Evolutionary conservation across 306 rosid genomes (phyloP).

Genomic region (Fragaria iinumae): DNA sequence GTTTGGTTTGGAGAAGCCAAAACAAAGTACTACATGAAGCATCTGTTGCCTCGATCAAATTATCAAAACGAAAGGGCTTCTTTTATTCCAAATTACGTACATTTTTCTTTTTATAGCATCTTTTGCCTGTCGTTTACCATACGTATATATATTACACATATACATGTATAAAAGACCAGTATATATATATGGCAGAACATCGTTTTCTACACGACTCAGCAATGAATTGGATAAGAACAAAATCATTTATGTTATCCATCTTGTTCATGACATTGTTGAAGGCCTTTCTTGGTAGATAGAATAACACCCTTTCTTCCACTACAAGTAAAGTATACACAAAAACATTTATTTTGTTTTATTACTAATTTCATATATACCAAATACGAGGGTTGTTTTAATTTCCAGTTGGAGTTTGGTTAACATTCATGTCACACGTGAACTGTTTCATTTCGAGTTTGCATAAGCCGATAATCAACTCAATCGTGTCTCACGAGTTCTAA

Average conservation of each 20-base stretch:
- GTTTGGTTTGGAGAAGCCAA: not conserved
- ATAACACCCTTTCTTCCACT: not conserved
- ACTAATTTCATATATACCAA: not conserved
- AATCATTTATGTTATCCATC: not conserved
- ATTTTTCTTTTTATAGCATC: too few species aligned
- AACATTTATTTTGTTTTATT: not conserved
- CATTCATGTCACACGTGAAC: not conserved
- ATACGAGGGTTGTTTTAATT: not conserved
- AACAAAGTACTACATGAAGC: not conserved
- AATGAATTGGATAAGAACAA: not conserved
- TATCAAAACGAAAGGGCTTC: too few species aligned
- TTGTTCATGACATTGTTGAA: not conserved
- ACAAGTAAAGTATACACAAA: not conserved
- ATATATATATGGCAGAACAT: not conserved
- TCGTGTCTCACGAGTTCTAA: not conserved
- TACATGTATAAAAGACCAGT: too few species aligned
- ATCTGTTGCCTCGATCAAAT: too few species aligned
- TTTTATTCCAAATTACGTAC: too few species aligned
- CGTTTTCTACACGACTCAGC: not conserved
- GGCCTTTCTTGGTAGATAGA: not conserved
- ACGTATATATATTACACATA: too few species aligned
- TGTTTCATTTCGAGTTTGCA: not conserved
- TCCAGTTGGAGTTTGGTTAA: not conserved
- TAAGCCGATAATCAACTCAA: not conserved
- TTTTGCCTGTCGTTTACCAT: too few species aligned